These are phyloP conservation scores for Solanum microdontum DNA, from an alignment of 257 asterid species.

Conservation along the genomic window DNA sequence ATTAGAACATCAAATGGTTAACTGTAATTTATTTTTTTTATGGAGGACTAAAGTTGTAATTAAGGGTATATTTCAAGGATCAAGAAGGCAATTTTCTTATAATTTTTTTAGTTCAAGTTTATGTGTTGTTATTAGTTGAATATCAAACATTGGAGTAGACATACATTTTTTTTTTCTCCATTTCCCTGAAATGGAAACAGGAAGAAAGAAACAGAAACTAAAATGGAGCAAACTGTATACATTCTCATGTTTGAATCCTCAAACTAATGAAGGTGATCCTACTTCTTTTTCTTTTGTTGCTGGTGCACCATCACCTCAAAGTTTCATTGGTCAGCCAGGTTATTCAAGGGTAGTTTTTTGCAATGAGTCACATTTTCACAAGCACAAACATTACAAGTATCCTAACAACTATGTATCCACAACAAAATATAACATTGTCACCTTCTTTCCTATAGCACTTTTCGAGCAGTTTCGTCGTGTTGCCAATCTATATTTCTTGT, in stretches of 20 bases:
- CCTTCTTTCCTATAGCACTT: conserved; percentile 84
- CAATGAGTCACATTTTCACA: conserved; percentile 66
- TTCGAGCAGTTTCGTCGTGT: conserved; percentile 93
- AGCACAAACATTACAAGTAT: conserved; percentile 51
- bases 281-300: neutral
- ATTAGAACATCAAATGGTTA: neutral
- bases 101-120: neutral
- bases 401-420: conserved; percentile 70
- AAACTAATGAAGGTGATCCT: conserved; percentile 25
- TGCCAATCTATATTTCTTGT: conserved; percentile 84
- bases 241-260: conserved; percentile 56
- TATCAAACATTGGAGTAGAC: neutral
- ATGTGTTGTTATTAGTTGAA: neutral
- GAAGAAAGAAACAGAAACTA: conserved; percentile 64
- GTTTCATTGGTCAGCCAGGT: conserved; percentile 28
- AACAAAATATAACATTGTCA: conserved; percentile 71
- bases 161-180: neutral
- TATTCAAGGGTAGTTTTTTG: conserved; percentile 70
- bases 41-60: neutral
- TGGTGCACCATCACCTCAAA: conserved; percentile 32
- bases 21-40: neutral
- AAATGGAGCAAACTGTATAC: conserved; percentile 75
- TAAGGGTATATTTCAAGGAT: neutral
- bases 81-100: neutral
- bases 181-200: conserved; percentile 42